Evolutionary conservation across 192 early-diverging fungal species (phyloP).

Genomic region (Rhizophlyctis rosea): DNA sequence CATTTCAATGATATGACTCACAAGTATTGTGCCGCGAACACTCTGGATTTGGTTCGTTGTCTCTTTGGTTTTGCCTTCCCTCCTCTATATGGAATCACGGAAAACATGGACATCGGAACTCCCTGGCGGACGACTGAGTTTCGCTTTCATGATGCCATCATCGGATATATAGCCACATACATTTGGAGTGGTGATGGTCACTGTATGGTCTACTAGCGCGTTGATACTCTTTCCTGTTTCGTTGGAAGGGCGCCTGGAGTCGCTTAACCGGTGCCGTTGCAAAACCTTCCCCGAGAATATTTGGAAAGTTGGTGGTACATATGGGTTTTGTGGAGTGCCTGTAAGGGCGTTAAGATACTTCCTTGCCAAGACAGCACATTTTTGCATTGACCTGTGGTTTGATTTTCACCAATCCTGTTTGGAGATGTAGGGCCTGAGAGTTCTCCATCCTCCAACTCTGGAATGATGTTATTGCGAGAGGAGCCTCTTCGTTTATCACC

Average conservation of each 20-base stretch:
- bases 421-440: too few species aligned
- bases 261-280: constrained; percentile 3
- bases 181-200: constrained; percentile 16
- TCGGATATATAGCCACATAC: not conserved
- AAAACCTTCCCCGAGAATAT: constrained; percentile 22
- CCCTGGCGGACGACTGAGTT: constrained; percentile 10
- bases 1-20: constrained; percentile 1
- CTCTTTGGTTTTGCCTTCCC: constrained; percentile 23
- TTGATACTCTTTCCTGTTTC: not conserved
- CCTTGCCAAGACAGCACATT: not conserved
- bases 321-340: not conserved
- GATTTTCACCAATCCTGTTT: too few species aligned
- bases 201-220: constrained; percentile 9
- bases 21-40: constrained; percentile 37
- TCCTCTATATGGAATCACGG: constrained; percentile 33
- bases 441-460: not conserved
- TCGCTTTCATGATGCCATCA: not conserved
- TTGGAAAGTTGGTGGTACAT: constrained; percentile 16
- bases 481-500: not conserved
- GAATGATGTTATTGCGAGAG: not conserved
- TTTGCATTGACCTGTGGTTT: not conserved
- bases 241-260: constrained; percentile 3
- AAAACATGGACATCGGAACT: constrained; percentile 34
- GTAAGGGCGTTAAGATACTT: not conserved
- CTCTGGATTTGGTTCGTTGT: constrained; percentile 18